phyloP scores from a whole-genome alignment of 2,329 filamentous ascomycete genomes.

The Aspergillus pseudoviridinutans region DNA sequence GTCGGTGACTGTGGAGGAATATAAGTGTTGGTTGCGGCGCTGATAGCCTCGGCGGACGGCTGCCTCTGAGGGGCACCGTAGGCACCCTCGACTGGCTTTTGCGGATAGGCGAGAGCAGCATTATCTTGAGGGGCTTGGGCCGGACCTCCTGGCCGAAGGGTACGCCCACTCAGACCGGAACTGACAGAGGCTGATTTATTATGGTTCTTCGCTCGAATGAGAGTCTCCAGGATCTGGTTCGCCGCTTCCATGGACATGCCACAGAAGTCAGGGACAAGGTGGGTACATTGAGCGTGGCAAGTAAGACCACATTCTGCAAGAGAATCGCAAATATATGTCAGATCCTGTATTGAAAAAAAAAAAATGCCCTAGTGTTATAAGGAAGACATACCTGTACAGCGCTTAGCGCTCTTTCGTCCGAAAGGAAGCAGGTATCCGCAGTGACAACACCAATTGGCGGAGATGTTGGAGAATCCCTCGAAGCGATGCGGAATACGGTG shows the following conservation, averaged over 20 bases:
- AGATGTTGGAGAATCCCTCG: conserved; percentile 93
- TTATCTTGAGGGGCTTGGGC: conserved; percentile 41
- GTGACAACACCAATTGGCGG: conserved; percentile 98
- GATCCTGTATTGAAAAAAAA: background rate
- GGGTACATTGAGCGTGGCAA: conserved; percentile 84
- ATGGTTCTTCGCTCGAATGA: conserved; percentile 73
- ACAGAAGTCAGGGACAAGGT: conserved; percentile 96
- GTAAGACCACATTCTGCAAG: conserved; percentile 79
- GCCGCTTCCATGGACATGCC: conserved; percentile 98
- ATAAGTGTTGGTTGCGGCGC: conserved; percentile 41
- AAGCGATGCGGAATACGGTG: conserved; percentile 98
- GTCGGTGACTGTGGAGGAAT: conserved; percentile 45
- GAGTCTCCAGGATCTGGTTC: conserved; percentile 85
- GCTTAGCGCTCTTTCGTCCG: conserved; percentile 90
- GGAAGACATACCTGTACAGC: conserved; percentile 66
- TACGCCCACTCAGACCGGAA: conserved; percentile 60
- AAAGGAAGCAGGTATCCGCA: conserved; percentile 95
- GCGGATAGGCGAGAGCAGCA: conserved; percentile 31
- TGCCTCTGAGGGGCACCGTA: conserved; percentile 35
- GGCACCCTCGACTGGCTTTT: conserved; percentile 34
- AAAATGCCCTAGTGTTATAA: no score
- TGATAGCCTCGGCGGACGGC: conserved; percentile 39
- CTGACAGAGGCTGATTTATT: conserved; percentile 53
- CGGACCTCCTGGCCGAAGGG: conserved; percentile 55
- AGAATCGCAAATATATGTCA: conserved; percentile 1